Evolutionary conservation across 2,329 filamentous ascomycete species (phyloP), one percentile per base, ranked within the genome.

Genomic region (Nemania sp.): DNA sequence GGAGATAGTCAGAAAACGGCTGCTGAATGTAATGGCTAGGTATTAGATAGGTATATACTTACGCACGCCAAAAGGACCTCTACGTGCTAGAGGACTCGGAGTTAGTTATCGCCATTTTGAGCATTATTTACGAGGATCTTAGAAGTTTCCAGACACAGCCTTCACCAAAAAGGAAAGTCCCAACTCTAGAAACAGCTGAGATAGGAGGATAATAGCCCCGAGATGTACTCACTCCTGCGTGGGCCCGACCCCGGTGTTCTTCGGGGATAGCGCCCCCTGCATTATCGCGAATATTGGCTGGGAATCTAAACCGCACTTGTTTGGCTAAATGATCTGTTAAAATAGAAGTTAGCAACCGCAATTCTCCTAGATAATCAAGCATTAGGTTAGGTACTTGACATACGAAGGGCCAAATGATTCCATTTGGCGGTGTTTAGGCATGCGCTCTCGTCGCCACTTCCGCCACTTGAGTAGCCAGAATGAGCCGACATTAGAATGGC

Each of bases 61-160:
- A 74, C 70, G 0, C 56, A 60, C 1, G 71, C 71, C 0, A 77
- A 61, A 1, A 75, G 47, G 1, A 76, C 69, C 26, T 77, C 75
- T 0, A 75, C 73, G 11, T 77, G 75, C n/a, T n/a, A n/a, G n/a
- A n/a, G n/a, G n/a, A n/a, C n/a, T n/a, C n/a, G n/a, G n/a, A n/a
- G n/a, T n/a, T n/a, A n/a, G n/a, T n/a, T n/a, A n/a, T n/a, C n/a
- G n/a, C n/a, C n/a, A n/a, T n/a, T n/a, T n/a, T n/a, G n/a, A n/a
- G n/a, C n/a, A n/a, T n/a, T n/a, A n/a, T n/a, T n/a, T n/a, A n/a
- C n/a, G n/a, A n/a, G n/a, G n/a, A n/a, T n/a, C n/a, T n/a, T n/a
- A n/a, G n/a, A n/a, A n/a, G n/a, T n/a, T n/a, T n/a, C n/a, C n/a
- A n/a, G n/a, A n/a, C n/a, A n/a, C n/a, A n/a, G n/a, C n/a, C n/a